A percentile compares a stretch with the other conserved stretches of the same genome.
These are phyloP conservation scores for Coniferiporia sulphurascens DNA, from an alignment of 1,284 basidiomycete genomes.

Conservation along the genomic window DNA sequence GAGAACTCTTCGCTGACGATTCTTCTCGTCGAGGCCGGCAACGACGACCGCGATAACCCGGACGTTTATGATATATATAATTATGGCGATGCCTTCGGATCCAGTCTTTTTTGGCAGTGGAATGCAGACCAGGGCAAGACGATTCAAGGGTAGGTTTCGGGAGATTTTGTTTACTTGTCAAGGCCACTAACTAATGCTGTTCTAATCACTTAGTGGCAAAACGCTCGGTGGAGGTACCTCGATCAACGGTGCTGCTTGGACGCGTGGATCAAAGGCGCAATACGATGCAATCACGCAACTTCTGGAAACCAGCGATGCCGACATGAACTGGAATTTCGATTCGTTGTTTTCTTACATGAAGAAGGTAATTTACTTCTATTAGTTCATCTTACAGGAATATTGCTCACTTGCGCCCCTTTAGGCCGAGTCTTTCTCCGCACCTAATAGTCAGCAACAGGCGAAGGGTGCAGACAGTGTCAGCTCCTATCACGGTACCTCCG, in stretches of 20 bases:
- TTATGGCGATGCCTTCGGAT: conserved; percentile 43
- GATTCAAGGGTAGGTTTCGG: conserved; percentile 38
- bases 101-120: conserved; percentile 46
- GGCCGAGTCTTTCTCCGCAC: conserved; percentile 33
- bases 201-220: conserved; percentile 37
- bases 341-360: conserved; percentile 46
- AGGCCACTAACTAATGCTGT: not conserved
- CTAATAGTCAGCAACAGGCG: conserved; percentile 27
- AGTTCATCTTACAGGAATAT: not conserved
- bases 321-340: conserved; percentile 54
- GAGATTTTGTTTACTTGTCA: not conserved
- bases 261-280: conserved; percentile 50
- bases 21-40: conserved; percentile 56
- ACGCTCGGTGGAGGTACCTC: conserved; percentile 56
- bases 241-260: conserved; percentile 57
- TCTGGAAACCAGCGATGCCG: conserved; percentile 43
- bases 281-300: conserved; percentile 52
- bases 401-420: conserved; percentile 4
- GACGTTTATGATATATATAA: conserved; percentile 45
- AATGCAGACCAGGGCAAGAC: conserved; percentile 40
- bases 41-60: conserved; percentile 42
- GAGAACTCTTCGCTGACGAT: conserved; percentile 50
- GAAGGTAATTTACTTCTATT: conserved; percentile 27
- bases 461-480: conserved; percentile 28
- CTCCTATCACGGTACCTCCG: conserved; percentile 32